Evolutionary conservation across 2,329 filamentous ascomycete genomes (phyloP), one percentile per base, ranked within the genome.

Genomic region (Blastomyces percursus): DNA sequence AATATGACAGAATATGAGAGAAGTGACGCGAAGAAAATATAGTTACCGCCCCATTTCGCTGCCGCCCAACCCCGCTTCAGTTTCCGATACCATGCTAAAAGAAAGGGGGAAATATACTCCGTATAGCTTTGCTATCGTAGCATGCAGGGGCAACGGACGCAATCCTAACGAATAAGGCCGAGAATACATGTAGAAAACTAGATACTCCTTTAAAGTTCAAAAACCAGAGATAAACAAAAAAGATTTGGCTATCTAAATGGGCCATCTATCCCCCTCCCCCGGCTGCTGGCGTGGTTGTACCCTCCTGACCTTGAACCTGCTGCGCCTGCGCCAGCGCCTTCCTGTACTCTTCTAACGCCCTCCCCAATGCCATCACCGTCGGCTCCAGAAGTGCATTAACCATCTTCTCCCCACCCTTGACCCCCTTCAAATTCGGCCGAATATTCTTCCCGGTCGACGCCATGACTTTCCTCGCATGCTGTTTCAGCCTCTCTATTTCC

Each of bases 371-470:
- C 68, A 82, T 80, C 12, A 89, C 78, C 4, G 90, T 88, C 4
- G 91, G 90, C 63, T 84, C 84, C 74, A 96, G 84, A 69, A 97
- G 81, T 67, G 86, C 84, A 67, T 86, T 81, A 3, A 96, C 90
- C 2, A 87, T 88, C 66, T 86, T 85, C 66, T 82, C 82, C 0
- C 94, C 94, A 4, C 93, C 93, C 11, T 83, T 84, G 19, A 94
- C 81, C 63, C 82, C 82, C 27, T 72, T 71, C 21, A 85, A 77
- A 70, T 89, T 88, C 73, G 89, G 85, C 64, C 83, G 84, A 32
- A 87, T 79, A 75, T 87, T 90, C 76, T 87, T 89, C 7, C 87
- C 86, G 0, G 91, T 94, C 65, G 82, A 82, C 69, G 89, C 81
- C 68, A 86, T 88, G 63, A 89, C 80, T 62, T 87, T 84, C 60